Evolutionary conservation across 805 yeast species (phyloP), one percentile per base, ranked within the genome.

Genomic region (Wickerhamomyces ciferrii): DNA sequence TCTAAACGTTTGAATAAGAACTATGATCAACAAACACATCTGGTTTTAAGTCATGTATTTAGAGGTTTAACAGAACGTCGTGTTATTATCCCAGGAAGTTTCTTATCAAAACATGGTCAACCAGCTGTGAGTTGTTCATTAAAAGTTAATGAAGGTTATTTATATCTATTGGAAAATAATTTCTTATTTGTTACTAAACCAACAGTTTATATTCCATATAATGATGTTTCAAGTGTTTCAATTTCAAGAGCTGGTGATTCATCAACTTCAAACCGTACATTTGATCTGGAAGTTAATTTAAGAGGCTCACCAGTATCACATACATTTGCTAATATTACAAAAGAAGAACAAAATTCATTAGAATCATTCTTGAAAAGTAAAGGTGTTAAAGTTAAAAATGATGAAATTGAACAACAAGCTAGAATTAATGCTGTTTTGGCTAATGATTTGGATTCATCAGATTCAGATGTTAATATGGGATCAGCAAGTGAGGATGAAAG

Each of bases 61-160:
- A 83, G 86, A 61, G 99, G 99, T 3, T 77, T 94, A 53, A 83
- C 96, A 4, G 96, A 88, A 53, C 81, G 91, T 50, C 83, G 90
- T 60, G 80, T 92, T 47, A 81, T 88, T 24, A 81, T 83, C 38
- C 96, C 97, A 0, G 96, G 96, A 14, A 73, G 85, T 3, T 94
- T 80, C 72, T 75, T 75, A 50, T 84, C 96, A 5, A 79, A 83
- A 36, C 84, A 82, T 59, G 81, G 80, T 40, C 89, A 85, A 58
- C 86, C 96, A 14, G 97, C 96, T 4, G 85, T 94, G 25, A 76
- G 89, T 19, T 92, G 98, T 68, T 88, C 97, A 7, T 78, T 88
- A 56, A 94, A 92, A 66, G 98, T 98, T 0, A 85, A 87, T 43
- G 98, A 94, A 70, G 98, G 99, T 25, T 86, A 90, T 56, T 69